Conservation (phyloP, 2,329 filamentous ascomycete species). For the Metarhizium guizhouense region DNA sequence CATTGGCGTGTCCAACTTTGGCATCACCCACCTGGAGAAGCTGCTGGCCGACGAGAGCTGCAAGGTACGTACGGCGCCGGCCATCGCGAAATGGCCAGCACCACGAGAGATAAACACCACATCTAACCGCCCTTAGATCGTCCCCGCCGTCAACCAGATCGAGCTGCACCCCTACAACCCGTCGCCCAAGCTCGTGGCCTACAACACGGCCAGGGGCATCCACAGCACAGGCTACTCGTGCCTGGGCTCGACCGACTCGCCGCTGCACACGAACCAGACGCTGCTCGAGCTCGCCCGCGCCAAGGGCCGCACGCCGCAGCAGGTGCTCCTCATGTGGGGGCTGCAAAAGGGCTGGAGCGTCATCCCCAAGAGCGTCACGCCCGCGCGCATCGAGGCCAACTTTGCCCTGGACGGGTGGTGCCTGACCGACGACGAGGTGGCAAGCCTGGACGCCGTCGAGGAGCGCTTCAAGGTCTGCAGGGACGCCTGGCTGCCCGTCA, state of each 20-base stretch:
- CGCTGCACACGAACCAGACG: conserved; percentile 56
- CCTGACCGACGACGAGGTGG: conserved; percentile 63
- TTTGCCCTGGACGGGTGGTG: conserved; percentile 66
- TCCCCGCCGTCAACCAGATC: conserved; percentile 70
- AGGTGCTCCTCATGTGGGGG: conserved; percentile 74
- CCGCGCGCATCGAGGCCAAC: conserved; percentile 66
- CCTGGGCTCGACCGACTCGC: conserved; percentile 62
- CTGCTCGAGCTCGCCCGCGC: conserved; percentile 53
- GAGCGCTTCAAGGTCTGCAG: conserved; percentile 78
- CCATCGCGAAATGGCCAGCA: too few relatives aligned
- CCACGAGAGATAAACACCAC: neutral
- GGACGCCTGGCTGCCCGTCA: conserved; percentile 64
- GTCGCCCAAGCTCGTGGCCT: conserved; percentile 68
- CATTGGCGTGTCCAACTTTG: conserved; percentile 84
- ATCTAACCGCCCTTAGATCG: conserved; percentile 26
- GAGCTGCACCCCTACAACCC: conserved; percentile 76
- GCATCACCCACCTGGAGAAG: conserved; percentile 69
- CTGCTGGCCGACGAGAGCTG: conserved; percentile 58
- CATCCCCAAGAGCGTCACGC: conserved; percentile 76
- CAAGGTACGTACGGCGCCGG: conserved; percentile 51
- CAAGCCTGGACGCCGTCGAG: conserved; percentile 55
- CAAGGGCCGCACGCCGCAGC: conserved; percentile 62
- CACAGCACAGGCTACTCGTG: conserved; percentile 68
- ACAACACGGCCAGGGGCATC: conserved; percentile 64
- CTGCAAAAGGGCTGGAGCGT: conserved; percentile 73